phyloP scores from a whole-genome alignment of 495 filamentous ascomycete genomes.

The Cenococcum geophilum region DNA sequence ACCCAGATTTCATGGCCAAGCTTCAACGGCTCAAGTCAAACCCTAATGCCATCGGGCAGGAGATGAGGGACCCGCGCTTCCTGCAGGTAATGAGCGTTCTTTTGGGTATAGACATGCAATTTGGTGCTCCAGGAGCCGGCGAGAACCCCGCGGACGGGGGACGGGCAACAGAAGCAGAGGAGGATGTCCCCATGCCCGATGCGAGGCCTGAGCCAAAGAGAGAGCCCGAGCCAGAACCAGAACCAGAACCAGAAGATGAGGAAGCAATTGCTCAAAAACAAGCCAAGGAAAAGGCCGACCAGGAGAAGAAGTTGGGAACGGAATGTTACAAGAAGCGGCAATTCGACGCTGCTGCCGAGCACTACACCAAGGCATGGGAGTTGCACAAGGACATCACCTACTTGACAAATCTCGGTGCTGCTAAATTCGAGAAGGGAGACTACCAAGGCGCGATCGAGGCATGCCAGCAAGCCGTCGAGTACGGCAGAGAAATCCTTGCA shows the following conservation, averaged over 20 bases:
- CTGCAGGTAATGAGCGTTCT: conserved; percentile 90
- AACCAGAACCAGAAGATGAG: conserved; percentile 66
- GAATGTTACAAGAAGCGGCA: conserved; percentile 97
- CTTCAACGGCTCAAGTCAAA: conserved; percentile 73
- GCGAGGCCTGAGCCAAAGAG: conserved; percentile 51
- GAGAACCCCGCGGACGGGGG: conserved; percentile 42
- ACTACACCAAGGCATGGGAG: conserved; percentile 95
- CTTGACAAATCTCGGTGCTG: conserved; percentile 90
- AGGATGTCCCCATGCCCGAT: conserved; percentile 78
- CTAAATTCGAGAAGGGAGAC: conserved; percentile 93
- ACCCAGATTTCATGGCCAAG: conserved; percentile 84
- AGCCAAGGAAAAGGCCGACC: conserved; percentile 87
- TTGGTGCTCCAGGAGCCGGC: conserved; percentile 52
- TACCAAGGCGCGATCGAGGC: conserved; percentile 76
- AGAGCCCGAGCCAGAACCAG: conserved; percentile 53
- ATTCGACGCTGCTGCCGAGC: conserved; percentile 87
- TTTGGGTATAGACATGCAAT: conserved; percentile 89
- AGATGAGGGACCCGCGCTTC: conserved; percentile 85
- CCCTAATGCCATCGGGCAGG: conserved; percentile 67
- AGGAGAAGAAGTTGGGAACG: conserved; percentile 90
- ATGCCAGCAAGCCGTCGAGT: conserved; percentile 81
- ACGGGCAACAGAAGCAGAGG: conserved; percentile 52
- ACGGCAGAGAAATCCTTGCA: conserved; percentile 76
- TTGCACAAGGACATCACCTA: conserved; percentile 94
- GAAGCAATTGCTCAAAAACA: conserved; percentile 76